Conservation (phyloP, 805 yeast genomes). For the Clavispora phyllophila region DNA sequence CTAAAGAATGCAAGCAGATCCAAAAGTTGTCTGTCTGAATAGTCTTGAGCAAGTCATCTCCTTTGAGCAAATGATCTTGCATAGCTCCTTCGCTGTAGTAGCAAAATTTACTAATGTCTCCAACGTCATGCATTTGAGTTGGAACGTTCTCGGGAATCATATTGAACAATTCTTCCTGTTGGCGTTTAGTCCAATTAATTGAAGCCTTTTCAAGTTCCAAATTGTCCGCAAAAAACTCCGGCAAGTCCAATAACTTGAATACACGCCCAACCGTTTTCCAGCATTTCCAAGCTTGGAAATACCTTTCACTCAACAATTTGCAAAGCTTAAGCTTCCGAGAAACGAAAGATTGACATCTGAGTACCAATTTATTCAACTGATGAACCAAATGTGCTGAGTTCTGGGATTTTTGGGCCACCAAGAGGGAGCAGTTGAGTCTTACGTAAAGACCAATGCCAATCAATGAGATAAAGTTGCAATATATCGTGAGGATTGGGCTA, state of each 20-base stretch:
- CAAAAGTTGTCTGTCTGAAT: conserved; percentile 17
- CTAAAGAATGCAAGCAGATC: conserved; percentile 5
- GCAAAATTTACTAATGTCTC: conserved; percentile 1
- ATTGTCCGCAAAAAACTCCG: conserved; percentile 2
- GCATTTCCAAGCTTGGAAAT: conserved; percentile 15
- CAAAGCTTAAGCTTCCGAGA: conserved; percentile 6
- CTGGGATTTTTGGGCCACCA: not conserved
- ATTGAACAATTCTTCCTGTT: conserved; percentile 6
- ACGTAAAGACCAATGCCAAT: conserved; percentile 9
- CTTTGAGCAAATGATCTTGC: conserved; percentile 8
- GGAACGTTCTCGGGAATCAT: conserved; percentile 7
- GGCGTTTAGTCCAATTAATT: conserved; percentile 7
- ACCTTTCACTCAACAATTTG: conserved; percentile 13
- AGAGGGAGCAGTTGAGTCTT: conserved; percentile 8
- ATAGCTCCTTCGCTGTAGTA: conserved; percentile 7
- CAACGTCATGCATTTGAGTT: conserved; percentile 1
- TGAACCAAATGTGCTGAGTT: not conserved
- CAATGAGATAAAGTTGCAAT: conserved; percentile 7
- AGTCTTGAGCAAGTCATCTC: conserved; percentile 12
- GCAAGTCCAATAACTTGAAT: not conserved
- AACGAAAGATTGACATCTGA: conserved; percentile 1
- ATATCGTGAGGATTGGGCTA: conserved; percentile 9
- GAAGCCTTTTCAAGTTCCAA: conserved; percentile 4
- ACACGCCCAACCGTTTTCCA: conserved; percentile 7
- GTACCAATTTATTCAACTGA: not conserved